Percentiles rank a stretch among this genome's conserved stretches.
phyloP scores from a whole-genome alignment of 2,329 filamentous ascomycete genomes.

The Colletotrichum lini region DNA sequence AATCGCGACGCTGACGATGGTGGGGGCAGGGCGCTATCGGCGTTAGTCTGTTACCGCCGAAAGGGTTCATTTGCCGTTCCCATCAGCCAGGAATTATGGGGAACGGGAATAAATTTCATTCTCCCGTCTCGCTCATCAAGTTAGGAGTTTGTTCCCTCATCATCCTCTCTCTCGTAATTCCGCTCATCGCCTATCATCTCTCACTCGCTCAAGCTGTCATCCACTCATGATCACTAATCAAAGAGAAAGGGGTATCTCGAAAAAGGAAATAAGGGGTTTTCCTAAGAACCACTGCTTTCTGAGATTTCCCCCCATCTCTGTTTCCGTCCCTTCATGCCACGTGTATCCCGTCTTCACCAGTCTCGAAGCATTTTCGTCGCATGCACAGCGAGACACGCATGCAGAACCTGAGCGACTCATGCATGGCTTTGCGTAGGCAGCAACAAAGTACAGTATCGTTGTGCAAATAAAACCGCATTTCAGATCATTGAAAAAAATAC shows the following conservation, averaged over 20 bases:
- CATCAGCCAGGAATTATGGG: not conserved
- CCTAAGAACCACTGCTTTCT: not conserved
- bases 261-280: too few species aligned
- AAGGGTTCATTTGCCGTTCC: not conserved
- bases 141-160: not conserved
- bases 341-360: not conserved
- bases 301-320: too few species aligned
- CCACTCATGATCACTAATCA: too few species aligned
- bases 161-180: not conserved
- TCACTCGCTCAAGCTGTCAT: not conserved
- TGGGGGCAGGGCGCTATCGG: conserved; percentile 14
- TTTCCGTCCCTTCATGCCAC: not conserved
- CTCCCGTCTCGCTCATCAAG: not conserved
- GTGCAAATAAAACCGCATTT: too few species aligned
- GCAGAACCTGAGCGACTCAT: not conserved
- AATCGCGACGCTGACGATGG: not conserved
- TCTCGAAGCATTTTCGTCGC: not conserved
- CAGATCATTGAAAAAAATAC: too few species aligned
- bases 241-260: too few species aligned
- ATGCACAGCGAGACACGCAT: too few species aligned
- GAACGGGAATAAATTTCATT: not conserved
- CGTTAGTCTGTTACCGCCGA: not conserved
- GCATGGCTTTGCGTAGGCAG: not conserved
- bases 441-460: not conserved
- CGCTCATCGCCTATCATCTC: too few species aligned